A percentile compares a stretch with the other conserved stretches of the same genome.
phyloP scores from a whole-genome alignment of 2,329 filamentous ascomycete genomes.

The Aspergillus pseudoterreus region DNA sequence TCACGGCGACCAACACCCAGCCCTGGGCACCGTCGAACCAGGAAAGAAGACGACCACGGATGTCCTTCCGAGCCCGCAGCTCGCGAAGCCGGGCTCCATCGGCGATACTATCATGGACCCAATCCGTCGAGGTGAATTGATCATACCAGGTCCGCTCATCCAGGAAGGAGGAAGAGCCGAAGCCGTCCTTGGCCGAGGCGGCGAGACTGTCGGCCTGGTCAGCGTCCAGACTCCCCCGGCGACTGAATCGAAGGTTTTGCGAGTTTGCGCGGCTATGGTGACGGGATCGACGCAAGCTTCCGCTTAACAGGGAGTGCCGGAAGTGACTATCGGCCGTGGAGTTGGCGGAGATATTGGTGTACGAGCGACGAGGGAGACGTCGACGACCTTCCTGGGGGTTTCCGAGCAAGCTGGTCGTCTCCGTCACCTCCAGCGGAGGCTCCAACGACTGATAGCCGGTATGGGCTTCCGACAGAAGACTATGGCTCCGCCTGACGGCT shows the following conservation, averaged over 20 bases:
- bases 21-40: constrained; percentile 86
- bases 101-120: constrained; percentile 96
- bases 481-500: constrained; percentile 27
- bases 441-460: constrained; percentile 31
- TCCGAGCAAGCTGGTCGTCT: constrained; percentile 35
- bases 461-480: constrained; percentile 29
- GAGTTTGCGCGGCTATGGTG: constrained; percentile 51
- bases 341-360: constrained; percentile 32
- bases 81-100: constrained; percentile 87
- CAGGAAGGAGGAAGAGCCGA: constrained; percentile 57
- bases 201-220: constrained; percentile 26
- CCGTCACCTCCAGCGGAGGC: constrained; percentile 25
- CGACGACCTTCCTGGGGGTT: constrained; percentile 14
- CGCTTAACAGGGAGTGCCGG: constrained; percentile 31
- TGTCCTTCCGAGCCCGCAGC: constrained; percentile 74
- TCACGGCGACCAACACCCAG: constrained; percentile 88
- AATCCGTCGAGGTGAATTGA: constrained; percentile 95
- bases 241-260: constrained; percentile 46
- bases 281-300: constrained; percentile 37
- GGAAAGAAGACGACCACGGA: constrained; percentile 72
- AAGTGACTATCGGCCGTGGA: constrained; percentile 31
- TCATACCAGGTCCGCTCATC: constrained; percentile 98
- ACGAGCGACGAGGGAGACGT: constrained; percentile 29
- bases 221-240: constrained; percentile 57
- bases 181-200: constrained; percentile 45